A percentile compares a stretch with the other conserved stretches of the same genome.
Evolutionary conservation across 148 eudicot species (phyloP).

Genomic region (Polygonum maritimum): DNA sequence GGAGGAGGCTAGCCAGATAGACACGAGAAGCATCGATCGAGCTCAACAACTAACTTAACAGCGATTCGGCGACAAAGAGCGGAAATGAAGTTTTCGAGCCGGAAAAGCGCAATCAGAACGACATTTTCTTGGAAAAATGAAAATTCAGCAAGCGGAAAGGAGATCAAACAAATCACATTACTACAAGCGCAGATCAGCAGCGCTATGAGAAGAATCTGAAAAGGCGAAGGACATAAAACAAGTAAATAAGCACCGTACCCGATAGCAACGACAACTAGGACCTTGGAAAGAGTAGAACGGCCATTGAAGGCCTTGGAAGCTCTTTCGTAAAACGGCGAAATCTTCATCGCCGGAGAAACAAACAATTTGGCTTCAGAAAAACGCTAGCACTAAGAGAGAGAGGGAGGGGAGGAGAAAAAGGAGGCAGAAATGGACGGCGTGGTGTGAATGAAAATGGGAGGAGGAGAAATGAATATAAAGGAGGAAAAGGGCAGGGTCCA

Average conservation of each 20-base stretch:
- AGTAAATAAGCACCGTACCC: neutral
- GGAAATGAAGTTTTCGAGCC: neutral
- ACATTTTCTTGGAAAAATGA: too few relatives aligned
- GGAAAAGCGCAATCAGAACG: neutral
- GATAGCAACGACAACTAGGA: conserved; percentile 4
- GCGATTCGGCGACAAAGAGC: neutral
- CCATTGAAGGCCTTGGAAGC: neutral
- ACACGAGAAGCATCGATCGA: neutral
- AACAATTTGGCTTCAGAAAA: neutral
- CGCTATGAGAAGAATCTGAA: neutral
- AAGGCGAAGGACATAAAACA: neutral
- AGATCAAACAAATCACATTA: neutral
- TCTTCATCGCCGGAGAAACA: neutral
- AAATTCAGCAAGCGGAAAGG: neutral
- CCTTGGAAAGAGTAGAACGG: conserved; percentile 10
- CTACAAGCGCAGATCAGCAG: conserved; percentile 1
- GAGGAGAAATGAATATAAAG: neutral
- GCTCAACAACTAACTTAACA: neutral
- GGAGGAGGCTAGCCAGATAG: neutral
- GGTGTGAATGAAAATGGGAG: neutral
- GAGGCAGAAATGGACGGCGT: neutral
- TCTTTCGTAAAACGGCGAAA: neutral
- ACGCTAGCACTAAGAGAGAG: neutral
- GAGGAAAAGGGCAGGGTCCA: conserved; percentile 2
- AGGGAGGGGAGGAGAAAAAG: neutral